phyloP scores from a whole-genome alignment of 2,329 filamentous ascomycete species.

The Hawksworthiomyces lignivorus region DNA sequence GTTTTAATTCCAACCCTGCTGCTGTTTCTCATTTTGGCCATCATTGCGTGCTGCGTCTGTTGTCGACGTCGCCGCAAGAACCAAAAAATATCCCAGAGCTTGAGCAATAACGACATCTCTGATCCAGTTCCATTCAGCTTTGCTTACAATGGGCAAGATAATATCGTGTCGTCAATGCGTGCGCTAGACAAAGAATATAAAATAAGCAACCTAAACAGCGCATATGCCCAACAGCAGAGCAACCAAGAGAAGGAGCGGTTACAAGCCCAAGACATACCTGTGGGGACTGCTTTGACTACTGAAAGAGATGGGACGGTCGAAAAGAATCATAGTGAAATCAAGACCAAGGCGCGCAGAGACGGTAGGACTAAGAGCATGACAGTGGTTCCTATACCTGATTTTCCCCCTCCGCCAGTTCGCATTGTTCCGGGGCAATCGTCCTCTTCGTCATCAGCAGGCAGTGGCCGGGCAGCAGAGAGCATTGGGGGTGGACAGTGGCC shows the following conservation, averaged over 20 bases:
- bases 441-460: background rate
- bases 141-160: slow-evolving; percentile 17
- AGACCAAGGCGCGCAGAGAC: too few species aligned
- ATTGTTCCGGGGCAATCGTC: background rate
- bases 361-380: too few species aligned
- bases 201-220: slow-evolving; percentile 5
- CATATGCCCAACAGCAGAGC: background rate
- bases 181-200: slow-evolving; percentile 15
- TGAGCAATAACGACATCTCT: slow-evolving; percentile 22
- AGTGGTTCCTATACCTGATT: too few species aligned
- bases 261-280: background rate
- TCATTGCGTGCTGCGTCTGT: slow-evolving; percentile 20
- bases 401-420: background rate
- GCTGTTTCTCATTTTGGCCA: slow-evolving; percentile 25
- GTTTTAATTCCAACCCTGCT: slow-evolving; percentile 36
- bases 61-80: slow-evolving; percentile 20
- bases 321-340: too few species aligned
- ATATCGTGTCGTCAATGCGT: slow-evolving; percentile 13
- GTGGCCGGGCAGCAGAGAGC: too few species aligned
- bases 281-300: slow-evolving; percentile 8
- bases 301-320: too few species aligned
- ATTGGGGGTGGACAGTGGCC: slow-evolving; percentile 14
- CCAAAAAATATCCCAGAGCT: slow-evolving; percentile 8
- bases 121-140: slow-evolving; percentile 24
- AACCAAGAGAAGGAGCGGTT: slow-evolving; percentile 3